These are phyloP conservation scores for Tephrocybe rancida DNA, from an alignment of 768 basidiomycete species.

Conservation along the genomic window DNA sequence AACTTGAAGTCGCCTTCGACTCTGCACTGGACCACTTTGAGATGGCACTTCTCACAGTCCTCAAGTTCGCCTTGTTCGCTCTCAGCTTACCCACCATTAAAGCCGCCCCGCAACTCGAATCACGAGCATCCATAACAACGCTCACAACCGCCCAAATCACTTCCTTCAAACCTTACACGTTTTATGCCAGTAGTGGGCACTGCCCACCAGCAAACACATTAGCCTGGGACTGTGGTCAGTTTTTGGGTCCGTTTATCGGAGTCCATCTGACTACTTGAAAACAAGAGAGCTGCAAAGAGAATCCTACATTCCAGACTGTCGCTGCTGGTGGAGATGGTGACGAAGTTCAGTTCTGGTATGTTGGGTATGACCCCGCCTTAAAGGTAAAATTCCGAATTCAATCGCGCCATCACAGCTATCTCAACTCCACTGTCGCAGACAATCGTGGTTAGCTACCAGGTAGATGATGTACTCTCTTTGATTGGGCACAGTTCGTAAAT, in stretches of 20 bases:
- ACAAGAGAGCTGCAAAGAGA: constrained; percentile 47
- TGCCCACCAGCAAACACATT: constrained; percentile 39
- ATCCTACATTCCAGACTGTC: constrained; percentile 44
- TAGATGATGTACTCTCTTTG: background rate
- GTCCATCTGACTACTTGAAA: background rate
- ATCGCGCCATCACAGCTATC: no score
- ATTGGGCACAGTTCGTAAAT: background rate
- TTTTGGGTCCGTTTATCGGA: background rate
- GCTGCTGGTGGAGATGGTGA: constrained; percentile 48
- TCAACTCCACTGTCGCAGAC: background rate
- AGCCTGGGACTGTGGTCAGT: constrained; percentile 49
- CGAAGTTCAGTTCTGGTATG: constrained; percentile 42
- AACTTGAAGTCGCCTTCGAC: no score
- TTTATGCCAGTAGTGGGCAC: constrained; percentile 45
- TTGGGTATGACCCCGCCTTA: constrained; percentile 22
- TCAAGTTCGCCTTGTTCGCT: background rate
- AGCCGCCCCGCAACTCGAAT: background rate
- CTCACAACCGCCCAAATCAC: constrained; percentile 36
- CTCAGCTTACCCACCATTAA: background rate
- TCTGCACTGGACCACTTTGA: background rate
- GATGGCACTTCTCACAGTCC: background rate
- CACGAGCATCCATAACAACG: constrained; percentile 21
- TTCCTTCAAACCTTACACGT: constrained; percentile 40
- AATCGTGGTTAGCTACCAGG: constrained; percentile 7
- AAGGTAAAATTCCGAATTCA: no score